Evolutionary conservation across 441 rosid species (phyloP).

Genomic region (Sinapis alba): DNA sequence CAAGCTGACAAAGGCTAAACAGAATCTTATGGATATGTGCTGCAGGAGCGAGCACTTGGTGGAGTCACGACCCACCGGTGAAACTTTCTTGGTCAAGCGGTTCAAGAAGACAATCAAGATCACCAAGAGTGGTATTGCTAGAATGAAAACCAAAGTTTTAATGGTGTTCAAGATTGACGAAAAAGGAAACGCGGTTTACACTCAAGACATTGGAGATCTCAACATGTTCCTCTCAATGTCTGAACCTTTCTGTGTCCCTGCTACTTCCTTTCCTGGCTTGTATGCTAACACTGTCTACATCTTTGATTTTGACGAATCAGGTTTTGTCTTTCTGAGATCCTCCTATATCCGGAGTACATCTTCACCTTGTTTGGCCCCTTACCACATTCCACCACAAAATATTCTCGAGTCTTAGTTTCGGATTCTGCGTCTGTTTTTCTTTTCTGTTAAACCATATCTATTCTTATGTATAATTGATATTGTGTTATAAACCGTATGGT

Average conservation of each 20-base stretch:
- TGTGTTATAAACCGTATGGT: too few relatives aligned
- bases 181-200: not conserved
- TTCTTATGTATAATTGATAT: too few relatives aligned
- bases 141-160: not conserved
- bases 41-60: constrained; percentile 1
- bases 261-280: not conserved
- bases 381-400: not conserved
- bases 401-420: not conserved
- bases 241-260: not conserved
- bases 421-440: not conserved
- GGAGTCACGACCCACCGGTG: not conserved
- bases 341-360: not conserved
- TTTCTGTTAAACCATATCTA: too few relatives aligned
- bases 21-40: not conserved
- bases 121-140: not conserved
- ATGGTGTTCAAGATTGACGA: not conserved
- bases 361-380: not conserved
- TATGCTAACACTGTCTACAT: not conserved
- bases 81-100: constrained; percentile 15
- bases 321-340: not conserved
- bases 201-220: not conserved
- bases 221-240: not conserved
- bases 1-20: not conserved
- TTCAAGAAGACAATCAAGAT: not conserved
- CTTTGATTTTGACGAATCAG: not conserved